These are phyloP conservation scores for Salix udensis DNA, from an alignment of 345 rosid genomes.

Conservation along the genomic window DNA sequence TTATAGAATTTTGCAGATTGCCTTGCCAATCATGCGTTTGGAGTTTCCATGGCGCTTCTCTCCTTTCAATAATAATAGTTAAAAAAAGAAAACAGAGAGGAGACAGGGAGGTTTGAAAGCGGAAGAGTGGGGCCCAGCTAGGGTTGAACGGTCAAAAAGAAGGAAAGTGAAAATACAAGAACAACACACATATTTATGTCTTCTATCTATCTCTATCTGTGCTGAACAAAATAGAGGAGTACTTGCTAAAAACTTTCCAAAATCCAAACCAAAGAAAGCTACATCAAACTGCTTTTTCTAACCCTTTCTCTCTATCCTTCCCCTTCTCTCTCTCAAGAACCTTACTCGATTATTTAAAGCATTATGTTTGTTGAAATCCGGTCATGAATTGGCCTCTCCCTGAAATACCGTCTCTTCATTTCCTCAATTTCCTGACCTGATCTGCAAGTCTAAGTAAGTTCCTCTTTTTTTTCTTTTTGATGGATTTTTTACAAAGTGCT, in stretches of 20 bases:
- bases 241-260: not conserved
- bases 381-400: slow-evolving; percentile 18
- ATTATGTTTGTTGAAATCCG: not conserved
- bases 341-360: not conserved
- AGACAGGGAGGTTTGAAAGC: slow-evolving; percentile 25
- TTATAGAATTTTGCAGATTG: too few relatives aligned
- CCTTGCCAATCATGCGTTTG: too few relatives aligned
- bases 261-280: not conserved
- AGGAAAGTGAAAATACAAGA: slow-evolving; percentile 4
- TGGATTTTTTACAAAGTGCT: not conserved
- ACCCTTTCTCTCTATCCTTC: not conserved
- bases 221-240: slow-evolving; percentile 2
- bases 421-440: not conserved
- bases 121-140: slow-evolving; percentile 9
- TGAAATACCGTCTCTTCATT: not conserved
- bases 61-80: too few relatives aligned
- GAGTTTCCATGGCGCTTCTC: too few relatives aligned
- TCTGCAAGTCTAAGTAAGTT: slow-evolving; percentile 19
- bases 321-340: not conserved
- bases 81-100: not conserved
- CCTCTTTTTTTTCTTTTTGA: not conserved
- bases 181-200: slow-evolving; percentile 32
- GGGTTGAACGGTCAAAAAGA: slow-evolving; percentile 71
- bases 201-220: not conserved
- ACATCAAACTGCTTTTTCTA: not conserved